Evolutionary conservation across 2,329 filamentous ascomycete genomes (phyloP).

Genomic region (Trichoderma simmonsii): DNA sequence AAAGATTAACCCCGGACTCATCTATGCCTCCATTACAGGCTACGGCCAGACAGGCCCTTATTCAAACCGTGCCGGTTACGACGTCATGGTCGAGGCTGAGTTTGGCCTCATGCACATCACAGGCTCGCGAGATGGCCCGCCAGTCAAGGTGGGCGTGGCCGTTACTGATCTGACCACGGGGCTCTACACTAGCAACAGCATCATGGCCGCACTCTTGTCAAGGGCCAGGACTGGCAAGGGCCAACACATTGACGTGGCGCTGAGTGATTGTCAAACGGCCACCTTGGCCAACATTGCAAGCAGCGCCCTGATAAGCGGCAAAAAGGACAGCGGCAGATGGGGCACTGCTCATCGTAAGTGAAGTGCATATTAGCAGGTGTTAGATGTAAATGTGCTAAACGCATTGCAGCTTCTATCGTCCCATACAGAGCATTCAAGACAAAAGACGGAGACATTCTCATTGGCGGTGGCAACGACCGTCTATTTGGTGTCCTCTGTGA

Average conservation of each 20-base stretch:
- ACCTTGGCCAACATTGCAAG: slow-evolving; percentile 94
- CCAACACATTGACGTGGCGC: slow-evolving; percentile 85
- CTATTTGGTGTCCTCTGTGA: slow-evolving; percentile 65
- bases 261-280: slow-evolving; percentile 93
- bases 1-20: slow-evolving; percentile 77
- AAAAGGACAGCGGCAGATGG: slow-evolving; percentile 87
- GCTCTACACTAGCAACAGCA: slow-evolving; percentile 89
- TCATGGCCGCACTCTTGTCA: slow-evolving; percentile 87
- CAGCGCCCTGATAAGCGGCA: slow-evolving; percentile 81
- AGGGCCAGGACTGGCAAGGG: slow-evolving; percentile 72
- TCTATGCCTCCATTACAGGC: slow-evolving; percentile 95
- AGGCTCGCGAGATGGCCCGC: slow-evolving; percentile 78
- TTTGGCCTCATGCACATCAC: slow-evolving; percentile 99
- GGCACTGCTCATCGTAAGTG: slow-evolving; percentile 86
- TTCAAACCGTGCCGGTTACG: slow-evolving; percentile 83
- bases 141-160: slow-evolving; percentile 95
- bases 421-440: slow-evolving; percentile 85
- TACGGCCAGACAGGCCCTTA: slow-evolving; percentile 96
- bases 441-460: slow-evolving; percentile 65
- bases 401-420: slow-evolving; percentile 73
- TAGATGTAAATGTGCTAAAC: not conserved
- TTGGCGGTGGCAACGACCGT: slow-evolving; percentile 70
- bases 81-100: slow-evolving; percentile 99
- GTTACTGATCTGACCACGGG: slow-evolving; percentile 96
- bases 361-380: not conserved